phyloP scores from a whole-genome alignment of 306 rosid genomes.

The Fragaria nilgerrensis region DNA sequence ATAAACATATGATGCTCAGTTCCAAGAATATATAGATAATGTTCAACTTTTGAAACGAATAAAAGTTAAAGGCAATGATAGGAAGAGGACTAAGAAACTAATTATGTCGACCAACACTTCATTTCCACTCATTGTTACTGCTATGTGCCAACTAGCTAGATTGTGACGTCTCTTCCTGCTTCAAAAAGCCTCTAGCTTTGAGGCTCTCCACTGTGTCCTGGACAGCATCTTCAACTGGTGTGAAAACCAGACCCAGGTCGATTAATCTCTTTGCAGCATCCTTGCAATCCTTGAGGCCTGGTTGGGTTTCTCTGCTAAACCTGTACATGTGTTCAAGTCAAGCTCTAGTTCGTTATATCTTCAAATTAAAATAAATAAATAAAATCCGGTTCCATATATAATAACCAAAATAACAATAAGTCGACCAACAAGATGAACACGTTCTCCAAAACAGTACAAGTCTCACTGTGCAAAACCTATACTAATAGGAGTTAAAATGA shows the following conservation, averaged over 20 bases:
- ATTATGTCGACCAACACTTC: conserved; percentile 14
- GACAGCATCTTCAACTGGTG: conserved; percentile 70
- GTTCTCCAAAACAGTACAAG: not conserved
- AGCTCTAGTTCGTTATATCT: not conserved
- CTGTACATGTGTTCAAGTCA: conserved; percentile 40
- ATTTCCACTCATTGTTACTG: conserved; percentile 29
- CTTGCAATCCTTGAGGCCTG: conserved; percentile 53
- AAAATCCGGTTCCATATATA: not conserved
- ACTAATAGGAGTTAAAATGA: conserved; percentile 26
- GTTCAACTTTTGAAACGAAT: conserved; percentile 25
- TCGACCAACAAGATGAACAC: not conserved
- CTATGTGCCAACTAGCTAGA: conserved; percentile 19
- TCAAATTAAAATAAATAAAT: not conserved
- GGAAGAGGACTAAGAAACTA: not conserved
- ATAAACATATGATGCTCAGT: not conserved
- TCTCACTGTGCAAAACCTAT: conserved; percentile 14
- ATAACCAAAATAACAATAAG: not conserved
- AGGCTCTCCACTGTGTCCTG: conserved; percentile 67
- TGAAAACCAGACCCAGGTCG: conserved; percentile 64
- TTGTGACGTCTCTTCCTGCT: conserved; percentile 16
- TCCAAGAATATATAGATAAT: not conserved
- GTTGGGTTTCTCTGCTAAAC: conserved; percentile 68
- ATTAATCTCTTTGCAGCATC: conserved; percentile 73
- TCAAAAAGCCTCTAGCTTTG: conserved; percentile 56
- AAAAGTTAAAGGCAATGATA: not conserved